A percentile compares a stretch with the other conserved stretches of the same genome.
Conservation (phyloP, 495 filamentous ascomycete genomes). For the Alectoria sarmentosa region DNA sequence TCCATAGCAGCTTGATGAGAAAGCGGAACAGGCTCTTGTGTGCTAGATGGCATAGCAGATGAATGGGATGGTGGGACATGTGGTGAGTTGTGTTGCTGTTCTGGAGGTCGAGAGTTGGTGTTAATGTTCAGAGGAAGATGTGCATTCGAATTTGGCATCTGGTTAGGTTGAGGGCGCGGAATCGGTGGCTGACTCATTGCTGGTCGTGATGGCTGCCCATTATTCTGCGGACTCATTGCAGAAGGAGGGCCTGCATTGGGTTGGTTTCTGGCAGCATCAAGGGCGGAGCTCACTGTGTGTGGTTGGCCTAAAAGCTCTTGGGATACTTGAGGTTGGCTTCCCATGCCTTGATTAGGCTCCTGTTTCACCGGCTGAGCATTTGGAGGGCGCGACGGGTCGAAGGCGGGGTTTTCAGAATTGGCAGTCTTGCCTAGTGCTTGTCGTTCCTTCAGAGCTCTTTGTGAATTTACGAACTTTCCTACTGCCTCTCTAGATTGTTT, state of each 20-base stretch:
- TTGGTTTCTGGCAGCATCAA: conserved; percentile 45
- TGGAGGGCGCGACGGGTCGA: conserved; percentile 2
- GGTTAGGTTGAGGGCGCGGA: conserved; percentile 38
- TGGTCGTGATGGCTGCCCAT: conserved; percentile 17
- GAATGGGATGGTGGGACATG: conserved; percentile 31
- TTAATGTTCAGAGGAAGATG: conserved; percentile 35
- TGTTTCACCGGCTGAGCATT: conserved; percentile 29
- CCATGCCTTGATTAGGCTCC: conserved; percentile 8
- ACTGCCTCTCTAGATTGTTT: conserved; percentile 42
- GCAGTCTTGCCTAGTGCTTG: conserved; percentile 32
- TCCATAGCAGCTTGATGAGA: conserved; percentile 57
- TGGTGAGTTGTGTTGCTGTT: conserved; percentile 35
- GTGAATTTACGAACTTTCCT: conserved; percentile 42
- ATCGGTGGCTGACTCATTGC: conserved; percentile 23
- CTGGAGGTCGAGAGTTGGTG: conserved; percentile 41
- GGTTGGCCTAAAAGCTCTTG: conserved; percentile 38
- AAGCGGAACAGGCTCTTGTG: conserved; percentile 47
- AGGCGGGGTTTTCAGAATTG: conserved; percentile 22
- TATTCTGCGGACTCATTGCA: conserved; percentile 22
- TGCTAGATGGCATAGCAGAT: conserved; percentile 26
- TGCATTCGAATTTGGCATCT: conserved; percentile 39
- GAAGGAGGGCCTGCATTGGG: conserved; percentile 32
- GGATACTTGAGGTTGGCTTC: conserved; percentile 5
- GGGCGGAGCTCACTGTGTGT: conserved; percentile 48
- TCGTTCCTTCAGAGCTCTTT: conserved; percentile 40